Evolutionary conservation across 192 early-diverging fungal species (phyloP), one percentile per base, ranked within the genome.

Genomic region (Dimargaris verticillata): DNA sequence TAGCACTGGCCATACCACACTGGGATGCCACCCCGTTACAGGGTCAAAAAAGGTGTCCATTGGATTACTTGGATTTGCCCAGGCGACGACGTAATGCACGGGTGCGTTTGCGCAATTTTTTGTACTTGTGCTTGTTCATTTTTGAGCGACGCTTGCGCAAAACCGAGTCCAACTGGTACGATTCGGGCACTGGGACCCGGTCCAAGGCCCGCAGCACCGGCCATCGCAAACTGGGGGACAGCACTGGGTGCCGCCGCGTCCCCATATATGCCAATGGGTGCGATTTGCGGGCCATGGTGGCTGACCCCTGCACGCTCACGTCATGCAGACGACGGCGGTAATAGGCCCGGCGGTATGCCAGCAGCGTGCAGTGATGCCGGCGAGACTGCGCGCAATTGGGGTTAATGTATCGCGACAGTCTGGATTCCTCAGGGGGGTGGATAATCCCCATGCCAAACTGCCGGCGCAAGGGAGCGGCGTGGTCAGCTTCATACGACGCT

Each of bases 121-220:
- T 88, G 69, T 86, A 86, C 75, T 96, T 96, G 78, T 96, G 91
- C 75, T 93, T 96, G 67, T 93, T 92, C 91, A 93, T 92, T 83
- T 91, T 92, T 73, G 84, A 83, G 65, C 76, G 84, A 55, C 90
- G 80, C 68, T 87, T 86, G 72, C 90, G 85, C 63, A 83, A 69
- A 33, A 92, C 86, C 64, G 80, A 88, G 26, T 90, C 88, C 71
- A 85, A 66, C 49, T 83, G 73, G 29, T 67, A 71, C 50, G 20
- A 44, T 26, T 41, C 58, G 11, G 58, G n/a, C n/a, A n/a, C n/a
- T n/a, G n/a, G n/a, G n/a, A n/a, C n/a, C n/a, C n/a, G n/a, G n/a
- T n/a, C n/a, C n/a, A n/a, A n/a, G n/a, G n/a, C n/a, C n/a, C n/a
- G n/a, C n/a, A n/a, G n/a, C n/a, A n/a, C n/a, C n/a, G n/a, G n/a